A percentile compares a stretch with the other conserved stretches of the same genome.
phyloP scores from a whole-genome alignment of 768 basidiomycete species.

The Tubosaeta sp. region DNA sequence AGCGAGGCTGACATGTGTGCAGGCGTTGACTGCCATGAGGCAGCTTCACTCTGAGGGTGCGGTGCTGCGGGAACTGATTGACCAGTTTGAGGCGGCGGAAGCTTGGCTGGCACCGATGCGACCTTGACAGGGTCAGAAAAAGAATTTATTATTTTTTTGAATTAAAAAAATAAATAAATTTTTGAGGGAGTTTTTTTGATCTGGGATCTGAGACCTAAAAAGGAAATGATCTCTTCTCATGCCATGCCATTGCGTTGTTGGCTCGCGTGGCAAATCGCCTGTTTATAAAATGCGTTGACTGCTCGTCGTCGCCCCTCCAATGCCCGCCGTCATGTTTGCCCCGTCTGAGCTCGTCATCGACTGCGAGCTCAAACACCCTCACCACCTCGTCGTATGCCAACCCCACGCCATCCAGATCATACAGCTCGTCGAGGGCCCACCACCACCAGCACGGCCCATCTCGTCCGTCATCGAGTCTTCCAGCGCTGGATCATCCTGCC shows the following conservation, averaged over 20 bases:
- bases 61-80: conserved; percentile 82
- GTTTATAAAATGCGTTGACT: conserved; percentile 20
- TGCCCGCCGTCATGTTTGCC: conserved; percentile 24
- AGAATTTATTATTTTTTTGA: background rate
- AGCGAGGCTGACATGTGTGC: conserved; percentile 28
- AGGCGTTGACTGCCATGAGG: conserved; percentile 87
- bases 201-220: conserved; percentile 21
- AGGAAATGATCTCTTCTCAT: conserved; percentile 6
- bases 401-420: conserved; percentile 61
- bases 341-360: conserved; percentile 21
- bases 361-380: conserved; percentile 34
- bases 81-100: conserved; percentile 95
- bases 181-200: background rate
- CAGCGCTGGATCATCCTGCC: conserved; percentile 35
- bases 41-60: conserved; percentile 80
- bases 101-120: conserved; percentile 91
- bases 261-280: conserved; percentile 20
- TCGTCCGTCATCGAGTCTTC: conserved; percentile 31
- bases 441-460: conserved; percentile 46
- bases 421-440: conserved; percentile 62
- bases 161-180: too few relatives aligned
- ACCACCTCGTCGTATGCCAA: conserved; percentile 44
- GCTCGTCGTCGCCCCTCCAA: conserved; percentile 14
- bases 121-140: conserved; percentile 43
- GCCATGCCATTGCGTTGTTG: conserved; percentile 9